Conservation (phyloP, 176 grass and related monocot genomes). For the Phoenix roebelenii region DNA sequence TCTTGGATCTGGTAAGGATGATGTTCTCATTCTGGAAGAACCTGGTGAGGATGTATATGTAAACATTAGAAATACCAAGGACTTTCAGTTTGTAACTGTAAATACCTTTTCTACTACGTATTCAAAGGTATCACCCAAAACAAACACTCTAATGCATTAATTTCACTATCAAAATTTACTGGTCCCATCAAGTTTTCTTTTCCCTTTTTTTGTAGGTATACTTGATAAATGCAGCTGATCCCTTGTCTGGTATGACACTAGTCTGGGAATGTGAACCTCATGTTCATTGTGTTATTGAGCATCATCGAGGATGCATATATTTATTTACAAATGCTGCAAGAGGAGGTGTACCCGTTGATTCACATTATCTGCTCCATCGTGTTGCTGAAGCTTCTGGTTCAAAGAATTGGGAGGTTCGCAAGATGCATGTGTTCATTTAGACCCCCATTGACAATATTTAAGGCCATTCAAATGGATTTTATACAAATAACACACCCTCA, state of each 20-base stretch:
- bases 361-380: conserved; percentile 66
- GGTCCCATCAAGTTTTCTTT: conserved; percentile 17
- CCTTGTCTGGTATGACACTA: conserved; percentile 62
- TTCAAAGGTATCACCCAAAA: conserved; percentile 56
- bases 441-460: neutral
- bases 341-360: conserved; percentile 49
- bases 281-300: conserved; percentile 80
- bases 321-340: conserved; percentile 85
- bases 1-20: conserved; percentile 69
- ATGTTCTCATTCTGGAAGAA: conserved; percentile 83
- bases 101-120: conserved; percentile 84
- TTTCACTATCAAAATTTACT: conserved; percentile 7
- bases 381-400: conserved; percentile 51
- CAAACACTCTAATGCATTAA: neutral
- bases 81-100: conserved; percentile 75
- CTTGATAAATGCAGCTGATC: conserved; percentile 80
- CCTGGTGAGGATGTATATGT: conserved; percentile 61
- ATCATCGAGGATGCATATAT: conserved; percentile 64
- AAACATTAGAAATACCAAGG: conserved; percentile 92
- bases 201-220: conserved; percentile 58
- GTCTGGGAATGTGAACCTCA: conserved; percentile 84
- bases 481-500: too few species aligned
- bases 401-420: conserved; percentile 66
- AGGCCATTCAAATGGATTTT: neutral
- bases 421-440: conserved; percentile 6